phyloP scores from a whole-genome alignment of 176 grass and related monocot species.

The Guadua angustifolia region DNA sequence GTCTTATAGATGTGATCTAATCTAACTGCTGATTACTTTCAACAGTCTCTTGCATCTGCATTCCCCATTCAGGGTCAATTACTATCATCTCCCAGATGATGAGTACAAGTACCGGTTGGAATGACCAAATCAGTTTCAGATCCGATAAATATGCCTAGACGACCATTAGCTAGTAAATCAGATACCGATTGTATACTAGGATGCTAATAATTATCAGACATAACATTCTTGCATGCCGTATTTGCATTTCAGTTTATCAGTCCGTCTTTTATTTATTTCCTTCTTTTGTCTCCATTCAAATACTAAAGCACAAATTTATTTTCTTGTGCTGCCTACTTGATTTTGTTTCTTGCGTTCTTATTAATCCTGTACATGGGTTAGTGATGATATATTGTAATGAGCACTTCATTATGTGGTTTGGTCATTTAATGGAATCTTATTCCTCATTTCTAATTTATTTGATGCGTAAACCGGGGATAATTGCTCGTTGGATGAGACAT shows the following conservation, averaged over 20 bases:
- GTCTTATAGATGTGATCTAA: background rate
- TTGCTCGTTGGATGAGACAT: constrained; percentile 96
- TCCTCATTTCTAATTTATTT: constrained; percentile 46
- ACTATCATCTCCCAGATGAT: no score
- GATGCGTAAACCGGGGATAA: constrained; percentile 95
- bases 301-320: constrained; percentile 10
- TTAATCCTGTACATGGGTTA: background rate
- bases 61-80: no score
- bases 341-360: background rate
- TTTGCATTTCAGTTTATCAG: background rate
- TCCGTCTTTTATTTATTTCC: background rate
- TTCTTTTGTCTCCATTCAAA: background rate
- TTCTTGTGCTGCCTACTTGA: constrained; percentile 29
- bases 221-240: background rate
- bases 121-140: no score
- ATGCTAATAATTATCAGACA: constrained; percentile 1
- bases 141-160: no score
- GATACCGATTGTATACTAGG: no score
- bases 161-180: no score
- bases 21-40: background rate
- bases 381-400: constrained; percentile 19
- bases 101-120: no score
- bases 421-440: constrained; percentile 37
- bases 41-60: background rate
- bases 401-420: constrained; percentile 20